These are phyloP conservation scores for Termitomyces bulborhizus DNA, from an alignment of 768 basidiomycete genomes.

Conservation along the genomic window DNA sequence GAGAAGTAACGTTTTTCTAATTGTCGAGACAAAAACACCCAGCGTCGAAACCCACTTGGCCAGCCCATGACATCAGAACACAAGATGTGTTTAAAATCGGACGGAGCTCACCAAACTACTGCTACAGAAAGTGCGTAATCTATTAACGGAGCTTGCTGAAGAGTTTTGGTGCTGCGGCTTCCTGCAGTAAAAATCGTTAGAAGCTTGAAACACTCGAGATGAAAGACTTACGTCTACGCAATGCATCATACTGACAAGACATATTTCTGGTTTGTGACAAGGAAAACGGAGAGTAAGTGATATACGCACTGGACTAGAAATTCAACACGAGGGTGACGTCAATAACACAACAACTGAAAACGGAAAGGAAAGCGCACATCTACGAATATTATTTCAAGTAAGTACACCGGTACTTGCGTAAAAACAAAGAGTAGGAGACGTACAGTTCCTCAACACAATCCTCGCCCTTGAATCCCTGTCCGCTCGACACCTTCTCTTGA, in stretches of 20 bases:
- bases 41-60: neutral
- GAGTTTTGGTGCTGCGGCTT: constrained; percentile 68
- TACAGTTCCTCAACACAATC: constrained; percentile 91
- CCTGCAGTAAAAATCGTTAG: constrained; percentile 19
- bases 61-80: neutral
- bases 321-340: constrained; percentile 4
- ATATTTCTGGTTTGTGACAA: constrained; percentile 3
- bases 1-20: neutral
- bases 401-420: neutral
- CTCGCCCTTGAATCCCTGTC: constrained; percentile 83
- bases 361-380: constrained; percentile 24
- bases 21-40: neutral
- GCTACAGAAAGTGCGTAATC: neutral
- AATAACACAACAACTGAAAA: constrained; percentile 1
- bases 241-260: constrained; percentile 72
- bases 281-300: neutral
- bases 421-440: constrained; percentile 25
- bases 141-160: constrained; percentile 67
- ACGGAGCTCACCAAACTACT: neutral
- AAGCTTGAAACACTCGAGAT: constrained; percentile 23
- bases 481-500: constrained; percentile 77
- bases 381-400: constrained; percentile 11
- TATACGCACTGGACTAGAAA: constrained; percentile 51
- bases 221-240: constrained; percentile 69
- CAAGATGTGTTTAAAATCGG: too few relatives aligned